Percentiles rank a stretch among this genome's conserved stretches.
Evolutionary conservation across 164 flowering plant species (phyloP).

Genomic region (Chimonanthus praecox): DNA sequence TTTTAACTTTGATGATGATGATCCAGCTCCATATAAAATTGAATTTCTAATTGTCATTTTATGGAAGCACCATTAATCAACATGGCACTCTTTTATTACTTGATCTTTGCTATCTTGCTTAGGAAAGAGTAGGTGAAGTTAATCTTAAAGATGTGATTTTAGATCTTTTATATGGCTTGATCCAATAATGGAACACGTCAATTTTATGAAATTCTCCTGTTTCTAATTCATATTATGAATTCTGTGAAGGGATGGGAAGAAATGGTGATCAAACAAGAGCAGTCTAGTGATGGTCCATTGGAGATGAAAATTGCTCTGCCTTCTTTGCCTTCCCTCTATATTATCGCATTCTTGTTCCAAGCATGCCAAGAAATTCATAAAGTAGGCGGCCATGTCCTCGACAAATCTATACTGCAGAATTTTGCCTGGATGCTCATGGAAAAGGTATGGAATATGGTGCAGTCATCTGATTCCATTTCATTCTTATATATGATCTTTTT

Average conservation of each 20-base stretch:
- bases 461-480: not conserved
- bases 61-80: too few species aligned
- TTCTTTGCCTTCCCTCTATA: conserved; percentile 84
- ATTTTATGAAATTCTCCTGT: not conserved
- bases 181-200: too few species aligned
- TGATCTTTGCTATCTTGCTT: too few species aligned
- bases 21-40: too few species aligned
- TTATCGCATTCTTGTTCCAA: conserved; percentile 65
- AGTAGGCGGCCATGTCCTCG: conserved; percentile 94
- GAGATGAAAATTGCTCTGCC: conserved; percentile 95
- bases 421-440: conserved; percentile 61
- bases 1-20: too few species aligned
- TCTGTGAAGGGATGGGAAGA: conserved; percentile 91
- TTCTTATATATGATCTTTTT: not conserved
- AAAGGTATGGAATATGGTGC: conserved; percentile 42
- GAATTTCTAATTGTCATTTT: too few species aligned
- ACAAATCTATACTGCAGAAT: conserved; percentile 67
- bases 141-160: too few species aligned
- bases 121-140: too few species aligned
- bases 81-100: too few species aligned
- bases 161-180: too few species aligned
- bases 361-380: conserved; percentile 93
- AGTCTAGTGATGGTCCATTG: conserved; percentile 43
- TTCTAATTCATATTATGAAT: conserved; percentile 2
- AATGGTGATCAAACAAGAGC: conserved; percentile 73